A percentile compares a stretch with the other conserved stretches of the same genome.
Evolutionary conservation across 768 basidiomycete species (phyloP).

Genomic region (Trametes gibbosa): DNA sequence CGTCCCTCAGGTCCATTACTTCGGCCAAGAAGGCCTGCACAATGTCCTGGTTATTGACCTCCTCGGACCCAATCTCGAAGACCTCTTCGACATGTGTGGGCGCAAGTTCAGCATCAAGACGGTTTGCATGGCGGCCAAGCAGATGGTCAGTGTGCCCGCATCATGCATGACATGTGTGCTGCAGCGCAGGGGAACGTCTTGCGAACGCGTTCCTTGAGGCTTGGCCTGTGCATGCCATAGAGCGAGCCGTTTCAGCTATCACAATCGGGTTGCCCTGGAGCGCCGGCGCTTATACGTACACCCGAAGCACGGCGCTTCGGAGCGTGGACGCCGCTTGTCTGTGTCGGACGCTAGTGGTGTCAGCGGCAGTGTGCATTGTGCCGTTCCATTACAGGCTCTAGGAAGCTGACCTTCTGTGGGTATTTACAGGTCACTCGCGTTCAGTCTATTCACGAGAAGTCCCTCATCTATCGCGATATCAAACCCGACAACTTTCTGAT

Average conservation of each 20-base stretch:
- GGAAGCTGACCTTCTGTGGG: slow-evolving; percentile 4
- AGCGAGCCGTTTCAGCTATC: neutral
- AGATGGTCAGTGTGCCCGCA: slow-evolving; percentile 71
- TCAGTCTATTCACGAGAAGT: slow-evolving; percentile 97
- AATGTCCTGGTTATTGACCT: slow-evolving; percentile 94
- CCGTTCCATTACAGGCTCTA: neutral
- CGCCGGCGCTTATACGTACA: slow-evolving; percentile 4
- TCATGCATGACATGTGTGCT: neutral
- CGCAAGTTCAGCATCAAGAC: slow-evolving; percentile 98
- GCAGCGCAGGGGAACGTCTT: neutral
- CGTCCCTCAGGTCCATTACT: slow-evolving; percentile 97
- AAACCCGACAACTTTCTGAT: slow-evolving; percentile 99
- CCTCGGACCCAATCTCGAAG: slow-evolving; percentile 95
- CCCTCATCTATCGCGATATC: slow-evolving; percentile 97
- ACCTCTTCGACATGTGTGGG: slow-evolving; percentile 98
- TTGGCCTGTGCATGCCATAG: neutral
- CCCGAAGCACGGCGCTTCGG: neutral
- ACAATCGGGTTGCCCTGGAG: slow-evolving; percentile 5
- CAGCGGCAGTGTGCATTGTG: neutral
- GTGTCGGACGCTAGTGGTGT: neutral
- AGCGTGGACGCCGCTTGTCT: neutral
- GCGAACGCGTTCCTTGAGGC: neutral
- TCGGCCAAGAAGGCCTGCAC: slow-evolving; percentile 97
- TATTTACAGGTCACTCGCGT: slow-evolving; percentile 84
- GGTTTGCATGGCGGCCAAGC: slow-evolving; percentile 97